Evolutionary conservation across 148 eudicot species (phyloP), one percentile per base, ranked within the genome.

Genomic region (Chenopodium quinoa): DNA sequence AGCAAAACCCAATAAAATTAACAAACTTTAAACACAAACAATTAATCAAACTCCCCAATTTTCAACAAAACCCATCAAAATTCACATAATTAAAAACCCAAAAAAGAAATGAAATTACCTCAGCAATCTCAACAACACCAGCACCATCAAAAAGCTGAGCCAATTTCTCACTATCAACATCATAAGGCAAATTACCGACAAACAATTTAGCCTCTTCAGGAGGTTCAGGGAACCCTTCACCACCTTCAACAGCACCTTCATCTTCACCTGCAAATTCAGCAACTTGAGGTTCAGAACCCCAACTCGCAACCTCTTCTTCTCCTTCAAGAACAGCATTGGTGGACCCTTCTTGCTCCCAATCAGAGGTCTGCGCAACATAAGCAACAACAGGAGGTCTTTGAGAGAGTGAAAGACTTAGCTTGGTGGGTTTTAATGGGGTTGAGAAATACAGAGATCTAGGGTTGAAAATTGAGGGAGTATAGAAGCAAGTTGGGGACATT

Each of bases 111-210:
- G 19, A 56, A 14, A 16, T 5, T 78, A 91, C 94, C 94, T 93
- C 97, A 60, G 92, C 84, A 83, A 89, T 88, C 86, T 94, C 97
- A 77, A 94, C 98, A 86, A 89, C 85, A 80, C 98, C 98, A 64
- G 97, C 93, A 72, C 84, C 82, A 64, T 90, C 90, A 86, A 94
- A 94, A 66, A 91, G 44, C 68, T 85, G 78, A 86, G 97, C 98
- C 85, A 94, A 78, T n/a, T 78, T 84, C 86, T 88, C 94, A 86
- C 92, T 91, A 73, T 91, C 94, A 63, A 91, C 87, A 72, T 91
- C 97, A 81, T 70, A 94, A 1, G 93, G 90, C 90, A 94, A 89
- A 79, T 92, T 91, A 72, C 97, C 98, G 64, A 94, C 97, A 86
- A 85, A 94, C 31, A 92, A 23, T 82, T 90, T 92, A 0, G 92